A percentile compares a stretch with the other conserved stretches of the same genome.
Evolutionary conservation across 2,329 filamentous ascomycete species (phyloP).

Genomic region (Monilinia fructigena): DNA sequence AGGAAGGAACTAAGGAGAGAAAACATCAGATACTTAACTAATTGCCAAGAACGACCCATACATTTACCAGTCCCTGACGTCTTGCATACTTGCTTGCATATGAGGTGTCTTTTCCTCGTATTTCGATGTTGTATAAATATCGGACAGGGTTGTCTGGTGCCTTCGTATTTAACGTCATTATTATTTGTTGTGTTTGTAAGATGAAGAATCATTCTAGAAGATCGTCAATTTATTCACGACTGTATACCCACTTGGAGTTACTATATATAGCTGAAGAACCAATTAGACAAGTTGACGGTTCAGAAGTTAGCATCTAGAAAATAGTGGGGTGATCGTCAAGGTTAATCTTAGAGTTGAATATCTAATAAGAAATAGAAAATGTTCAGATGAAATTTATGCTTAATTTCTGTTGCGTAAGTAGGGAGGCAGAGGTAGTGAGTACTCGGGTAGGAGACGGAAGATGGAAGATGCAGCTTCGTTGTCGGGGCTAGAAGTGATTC

Average conservation of each 20-base stretch:
- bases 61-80: background rate
- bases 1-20: background rate
- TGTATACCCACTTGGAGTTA: conserved; percentile 5
- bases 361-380: too few relatives aligned
- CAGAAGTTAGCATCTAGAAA: background rate
- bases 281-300: background rate
- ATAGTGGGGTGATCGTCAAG: conserved; percentile 6
- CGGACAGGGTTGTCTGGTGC: conserved; percentile 7
- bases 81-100: conserved; percentile 12
- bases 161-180: conserved; percentile 14
- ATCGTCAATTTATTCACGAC: conserved; percentile 6
- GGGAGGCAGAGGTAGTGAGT: background rate
- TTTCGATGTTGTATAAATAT: conserved; percentile 2
- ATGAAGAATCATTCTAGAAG: conserved; percentile 15
- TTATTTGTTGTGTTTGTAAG: background rate
- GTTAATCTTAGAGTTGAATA: conserved; percentile 5
- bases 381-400: conserved; percentile 14
- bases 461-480: background rate
- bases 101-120: conserved; percentile 4
- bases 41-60: conserved; percentile 15
- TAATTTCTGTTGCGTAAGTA: conserved; percentile 9
- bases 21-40: conserved; percentile 16
- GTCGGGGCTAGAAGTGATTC: too few relatives aligned
- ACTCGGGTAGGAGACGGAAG: too few relatives aligned
- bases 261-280: conserved; percentile 6